phyloP scores from a whole-genome alignment of 2,329 filamentous ascomycete species.

The Diaporthe amygdali region DNA sequence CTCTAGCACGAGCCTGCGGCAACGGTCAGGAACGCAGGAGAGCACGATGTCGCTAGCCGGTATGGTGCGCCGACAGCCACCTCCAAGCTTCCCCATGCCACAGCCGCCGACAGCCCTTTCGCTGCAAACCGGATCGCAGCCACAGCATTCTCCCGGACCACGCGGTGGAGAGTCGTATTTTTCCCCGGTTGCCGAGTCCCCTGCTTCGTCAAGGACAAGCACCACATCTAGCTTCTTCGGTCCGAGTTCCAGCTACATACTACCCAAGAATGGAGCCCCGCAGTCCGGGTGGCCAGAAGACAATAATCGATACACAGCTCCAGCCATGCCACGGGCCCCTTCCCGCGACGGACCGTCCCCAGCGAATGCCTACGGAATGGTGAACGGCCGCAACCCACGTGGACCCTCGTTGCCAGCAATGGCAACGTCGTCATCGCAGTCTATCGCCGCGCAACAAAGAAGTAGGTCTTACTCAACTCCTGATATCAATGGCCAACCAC shows the following conservation, averaged over 20 bases:
- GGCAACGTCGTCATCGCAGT: slow-evolving; percentile 45
- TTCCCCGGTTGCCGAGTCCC: slow-evolving; percentile 83
- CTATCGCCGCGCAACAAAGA: slow-evolving; percentile 64
- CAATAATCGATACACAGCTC: slow-evolving; percentile 84
- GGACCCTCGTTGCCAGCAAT: slow-evolving; percentile 82
- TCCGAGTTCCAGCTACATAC: slow-evolving; percentile 59
- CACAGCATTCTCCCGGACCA: slow-evolving; percentile 63
- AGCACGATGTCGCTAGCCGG: slow-evolving; percentile 64
- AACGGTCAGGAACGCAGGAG: slow-evolving; percentile 77
- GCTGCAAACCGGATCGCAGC: slow-evolving; percentile 63
- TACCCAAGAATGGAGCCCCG: slow-evolving; percentile 76
- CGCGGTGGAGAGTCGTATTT: slow-evolving; percentile 86
- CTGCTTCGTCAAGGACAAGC: slow-evolving; percentile 76
- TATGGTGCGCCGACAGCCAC: slow-evolving; percentile 61
- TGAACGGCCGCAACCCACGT: slow-evolving; percentile 69
- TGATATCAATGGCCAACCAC: slow-evolving; percentile 79
- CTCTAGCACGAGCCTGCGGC: slow-evolving; percentile 76
- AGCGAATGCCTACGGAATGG: slow-evolving; percentile 63
- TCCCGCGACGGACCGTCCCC: slow-evolving; percentile 76
- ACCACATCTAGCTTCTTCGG: slow-evolving; percentile 76
- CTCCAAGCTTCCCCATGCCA: slow-evolving; percentile 72
- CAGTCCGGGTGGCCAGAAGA: slow-evolving; percentile 74
- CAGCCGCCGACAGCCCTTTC: slow-evolving; percentile 65
- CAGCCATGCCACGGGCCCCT: slow-evolving; percentile 81
- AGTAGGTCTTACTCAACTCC: slow-evolving; percentile 94